Percentiles rank a stretch among this genome's conserved stretches.
These are phyloP conservation scores for Acorus calamus DNA, from an alignment of 106 monocot genomes.

Conservation along the genomic window DNA sequence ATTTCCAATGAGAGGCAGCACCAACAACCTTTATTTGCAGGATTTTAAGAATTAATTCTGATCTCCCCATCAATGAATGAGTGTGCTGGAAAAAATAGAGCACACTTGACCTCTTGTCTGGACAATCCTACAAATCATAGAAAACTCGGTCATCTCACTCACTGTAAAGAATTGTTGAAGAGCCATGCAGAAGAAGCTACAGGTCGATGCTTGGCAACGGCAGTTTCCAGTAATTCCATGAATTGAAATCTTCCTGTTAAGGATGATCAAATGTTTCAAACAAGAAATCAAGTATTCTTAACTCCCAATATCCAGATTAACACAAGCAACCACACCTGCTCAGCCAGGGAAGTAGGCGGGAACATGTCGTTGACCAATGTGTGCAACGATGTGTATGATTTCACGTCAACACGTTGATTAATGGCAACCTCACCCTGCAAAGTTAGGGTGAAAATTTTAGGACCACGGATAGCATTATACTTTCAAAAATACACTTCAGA, in stretches of 20 bases:
- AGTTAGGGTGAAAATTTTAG: neutral
- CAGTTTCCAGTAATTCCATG: constrained; percentile 85
- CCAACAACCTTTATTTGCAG: too few species aligned
- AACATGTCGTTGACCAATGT: constrained; percentile 94
- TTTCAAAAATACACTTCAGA: too few species aligned
- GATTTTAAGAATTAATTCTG: too few species aligned
- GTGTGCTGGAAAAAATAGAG: too few species aligned
- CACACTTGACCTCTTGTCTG: too few species aligned
- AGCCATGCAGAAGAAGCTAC: too few species aligned
- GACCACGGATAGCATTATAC: too few species aligned
- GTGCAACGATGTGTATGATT: constrained; percentile 91
- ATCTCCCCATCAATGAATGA: too few species aligned
- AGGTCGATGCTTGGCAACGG: constrained; percentile 38
- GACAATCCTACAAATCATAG: too few species aligned
- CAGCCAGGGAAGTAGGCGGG: constrained; percentile 82
- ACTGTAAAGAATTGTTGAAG: too few species aligned
- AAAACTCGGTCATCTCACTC: too few species aligned
- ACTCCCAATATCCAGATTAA: neutral
- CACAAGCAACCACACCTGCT: constrained; percentile 54
- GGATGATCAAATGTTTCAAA: constrained; percentile 1
- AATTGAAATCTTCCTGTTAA: constrained; percentile 77
- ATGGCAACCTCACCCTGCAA: constrained; percentile 89
- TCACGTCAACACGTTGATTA: constrained; percentile 61
- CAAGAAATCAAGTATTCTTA: neutral
- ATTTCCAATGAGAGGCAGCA: too few species aligned